Evolutionary conservation across 768 basidiomycete genomes (phyloP).

Genomic region (Collybia mongolica): DNA sequence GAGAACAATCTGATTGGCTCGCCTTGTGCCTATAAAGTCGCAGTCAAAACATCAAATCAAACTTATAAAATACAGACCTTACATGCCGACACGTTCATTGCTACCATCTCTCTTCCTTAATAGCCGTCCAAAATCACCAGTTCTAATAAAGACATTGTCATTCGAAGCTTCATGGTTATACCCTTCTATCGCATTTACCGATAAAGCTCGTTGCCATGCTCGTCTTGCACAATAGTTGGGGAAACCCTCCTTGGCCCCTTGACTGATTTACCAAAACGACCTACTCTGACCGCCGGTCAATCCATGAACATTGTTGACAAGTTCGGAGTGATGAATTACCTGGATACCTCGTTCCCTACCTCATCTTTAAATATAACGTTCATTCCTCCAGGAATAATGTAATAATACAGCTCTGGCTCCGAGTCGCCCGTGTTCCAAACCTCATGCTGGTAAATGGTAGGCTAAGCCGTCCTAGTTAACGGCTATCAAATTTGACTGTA

Average conservation of each 20-base stretch:
- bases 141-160: slow-evolving; percentile 9
- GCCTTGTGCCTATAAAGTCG: neutral
- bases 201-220: slow-evolving; percentile 56
- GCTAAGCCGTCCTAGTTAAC: slow-evolving; percentile 4
- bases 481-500: too few relatives aligned
- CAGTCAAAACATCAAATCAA: too few relatives aligned
- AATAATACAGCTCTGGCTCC: slow-evolving; percentile 38
- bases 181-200: slow-evolving; percentile 31
- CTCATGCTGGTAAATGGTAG: slow-evolving; percentile 22
- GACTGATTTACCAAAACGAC: slow-evolving; percentile 39
- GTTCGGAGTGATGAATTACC: slow-evolving; percentile 33
- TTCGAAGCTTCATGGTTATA: neutral
- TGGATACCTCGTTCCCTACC: slow-evolving; percentile 59
- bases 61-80: too few relatives aligned
- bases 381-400: slow-evolving; percentile 64
- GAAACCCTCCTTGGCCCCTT: slow-evolving; percentile 7
- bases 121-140: slow-evolving; percentile 9
- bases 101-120: neutral
- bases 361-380: slow-evolving; percentile 70
- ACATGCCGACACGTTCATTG: too few relatives aligned
- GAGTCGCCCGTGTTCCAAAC: slow-evolving; percentile 19
- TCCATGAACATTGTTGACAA: neutral
- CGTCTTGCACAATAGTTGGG: slow-evolving; percentile 60
- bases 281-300: slow-evolving; percentile 37
- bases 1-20: neutral